Evolutionary conservation across 2,329 filamentous ascomycete species (phyloP).

Genomic region (Capronia coronata): DNA sequence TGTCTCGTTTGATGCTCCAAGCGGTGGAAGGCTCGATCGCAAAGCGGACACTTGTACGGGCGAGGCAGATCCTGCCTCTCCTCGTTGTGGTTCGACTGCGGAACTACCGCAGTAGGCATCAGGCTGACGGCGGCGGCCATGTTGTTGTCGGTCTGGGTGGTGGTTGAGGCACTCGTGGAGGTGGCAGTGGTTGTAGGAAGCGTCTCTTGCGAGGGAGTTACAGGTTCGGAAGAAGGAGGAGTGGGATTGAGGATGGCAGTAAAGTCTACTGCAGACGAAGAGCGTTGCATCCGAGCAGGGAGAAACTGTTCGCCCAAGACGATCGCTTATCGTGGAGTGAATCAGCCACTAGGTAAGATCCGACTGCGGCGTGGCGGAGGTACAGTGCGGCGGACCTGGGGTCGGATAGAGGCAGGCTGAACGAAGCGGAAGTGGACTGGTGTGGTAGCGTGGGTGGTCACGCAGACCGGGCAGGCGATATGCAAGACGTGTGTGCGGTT

Average conservation of each 20-base stretch:
- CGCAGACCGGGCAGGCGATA: neutral
- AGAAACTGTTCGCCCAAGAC: slow-evolving; percentile 20
- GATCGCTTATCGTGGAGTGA: slow-evolving; percentile 28
- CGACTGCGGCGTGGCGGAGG: slow-evolving; percentile 21
- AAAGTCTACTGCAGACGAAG: slow-evolving; percentile 29
- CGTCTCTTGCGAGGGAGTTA: slow-evolving; percentile 19
- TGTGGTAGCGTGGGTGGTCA: slow-evolving; percentile 6
- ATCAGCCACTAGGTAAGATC: slow-evolving; percentile 18
- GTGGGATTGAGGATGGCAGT: slow-evolving; percentile 28
- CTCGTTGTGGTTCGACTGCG: slow-evolving; percentile 54
- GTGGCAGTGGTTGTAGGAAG: slow-evolving; percentile 24
- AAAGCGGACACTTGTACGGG: slow-evolving; percentile 96
- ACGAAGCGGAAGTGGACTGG: slow-evolving; percentile 5
- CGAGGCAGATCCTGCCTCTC: slow-evolving; percentile 75
- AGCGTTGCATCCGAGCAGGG: slow-evolving; percentile 28
- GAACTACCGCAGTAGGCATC: slow-evolving; percentile 41
- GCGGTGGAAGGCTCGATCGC: slow-evolving; percentile 97
- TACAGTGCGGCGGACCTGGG: slow-evolving; percentile 15
- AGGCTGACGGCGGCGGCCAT: slow-evolving; percentile 43
- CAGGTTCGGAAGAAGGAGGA: slow-evolving; percentile 21
- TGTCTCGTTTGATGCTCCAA: slow-evolving; percentile 89
- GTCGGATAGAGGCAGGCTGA: slow-evolving; percentile 19
- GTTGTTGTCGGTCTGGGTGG: slow-evolving; percentile 30
- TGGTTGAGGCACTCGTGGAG: slow-evolving; percentile 4
- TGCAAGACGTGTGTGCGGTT: neutral